Evolutionary conservation across 345 rosid genomes (phyloP).

Genomic region (Citrus glauca): DNA sequence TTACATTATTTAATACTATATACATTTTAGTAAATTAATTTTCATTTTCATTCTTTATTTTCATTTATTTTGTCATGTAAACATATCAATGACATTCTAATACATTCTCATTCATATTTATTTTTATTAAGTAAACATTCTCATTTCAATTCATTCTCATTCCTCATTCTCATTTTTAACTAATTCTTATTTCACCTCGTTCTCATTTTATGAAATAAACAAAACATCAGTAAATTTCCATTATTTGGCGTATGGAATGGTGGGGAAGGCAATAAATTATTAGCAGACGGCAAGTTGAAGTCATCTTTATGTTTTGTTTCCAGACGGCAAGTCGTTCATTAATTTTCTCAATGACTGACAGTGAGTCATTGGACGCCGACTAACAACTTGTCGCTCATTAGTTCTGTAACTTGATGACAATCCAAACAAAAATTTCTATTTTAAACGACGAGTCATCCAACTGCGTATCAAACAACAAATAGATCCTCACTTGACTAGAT

Average conservation of each 20-base stretch:
- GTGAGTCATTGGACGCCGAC: not conserved
- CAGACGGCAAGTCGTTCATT: not conserved
- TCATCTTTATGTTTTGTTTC: not conserved
- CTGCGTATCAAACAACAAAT: not conserved
- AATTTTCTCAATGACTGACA: not conserved
- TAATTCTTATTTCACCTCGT: no score
- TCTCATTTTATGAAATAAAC: no score
- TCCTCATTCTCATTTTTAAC: no score
- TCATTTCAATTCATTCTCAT: no score
- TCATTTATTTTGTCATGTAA: accelerated
- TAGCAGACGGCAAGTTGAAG: not conserved
- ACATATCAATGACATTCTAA: no score
- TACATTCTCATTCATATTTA: no score
- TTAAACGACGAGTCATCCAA: not conserved
- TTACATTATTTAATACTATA: no score
- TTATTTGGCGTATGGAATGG: no score
- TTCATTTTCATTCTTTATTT: no score
- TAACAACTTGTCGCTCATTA: not conserved
- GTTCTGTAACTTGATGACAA: not conserved
- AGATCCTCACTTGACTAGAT: not conserved
- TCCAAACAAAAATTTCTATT: not conserved
- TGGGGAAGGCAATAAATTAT: no score
- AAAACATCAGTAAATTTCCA: accelerated
- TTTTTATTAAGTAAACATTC: accelerated
- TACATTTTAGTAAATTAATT: accelerated